Evolutionary conservation across 2,329 filamentous ascomycete species (phyloP).

Genomic region (Aschersonia sp.): DNA sequence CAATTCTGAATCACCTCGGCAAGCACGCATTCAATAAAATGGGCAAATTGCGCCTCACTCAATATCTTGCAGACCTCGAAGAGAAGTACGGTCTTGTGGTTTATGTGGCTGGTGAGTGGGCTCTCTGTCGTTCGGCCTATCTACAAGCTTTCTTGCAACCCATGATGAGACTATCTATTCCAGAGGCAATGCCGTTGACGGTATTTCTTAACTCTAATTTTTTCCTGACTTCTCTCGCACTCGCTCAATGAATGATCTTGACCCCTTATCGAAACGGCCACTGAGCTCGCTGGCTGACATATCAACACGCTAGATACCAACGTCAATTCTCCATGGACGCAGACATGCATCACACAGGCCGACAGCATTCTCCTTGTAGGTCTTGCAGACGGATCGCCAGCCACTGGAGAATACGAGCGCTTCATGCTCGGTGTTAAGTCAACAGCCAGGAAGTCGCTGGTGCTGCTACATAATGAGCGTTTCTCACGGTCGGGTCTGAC

Average conservation of each 20-base stretch:
- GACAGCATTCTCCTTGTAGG: conserved; percentile 92
- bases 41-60: conserved; percentile 88
- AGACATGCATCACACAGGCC: conserved; percentile 92
- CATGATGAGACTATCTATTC: conserved; percentile 34
- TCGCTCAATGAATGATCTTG: too few relatives aligned
- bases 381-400: conserved; percentile 75
- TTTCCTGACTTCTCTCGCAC: conserved; percentile 36
- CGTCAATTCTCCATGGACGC: conserved; percentile 95
- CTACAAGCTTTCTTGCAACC: background rate
- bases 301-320: conserved; percentile 55
- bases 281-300: conserved; percentile 13
- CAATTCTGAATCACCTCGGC: conserved; percentile 86
- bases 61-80: conserved; percentile 91
- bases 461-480: conserved; percentile 76
- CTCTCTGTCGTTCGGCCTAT: background rate
- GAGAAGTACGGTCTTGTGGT: conserved; percentile 94
- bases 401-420: conserved; percentile 89
- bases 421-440: conserved; percentile 96
- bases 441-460: conserved; percentile 82
- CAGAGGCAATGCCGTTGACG: conserved; percentile 40
- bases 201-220: conserved; percentile 50
- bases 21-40: conserved; percentile 95
- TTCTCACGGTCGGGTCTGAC: conserved; percentile 79
- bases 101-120: conserved; percentile 60
- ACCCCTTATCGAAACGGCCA: too few relatives aligned